Conservation (phyloP, 169 alveolate genomes). For the Plasmodium billcollinsi region DNA sequence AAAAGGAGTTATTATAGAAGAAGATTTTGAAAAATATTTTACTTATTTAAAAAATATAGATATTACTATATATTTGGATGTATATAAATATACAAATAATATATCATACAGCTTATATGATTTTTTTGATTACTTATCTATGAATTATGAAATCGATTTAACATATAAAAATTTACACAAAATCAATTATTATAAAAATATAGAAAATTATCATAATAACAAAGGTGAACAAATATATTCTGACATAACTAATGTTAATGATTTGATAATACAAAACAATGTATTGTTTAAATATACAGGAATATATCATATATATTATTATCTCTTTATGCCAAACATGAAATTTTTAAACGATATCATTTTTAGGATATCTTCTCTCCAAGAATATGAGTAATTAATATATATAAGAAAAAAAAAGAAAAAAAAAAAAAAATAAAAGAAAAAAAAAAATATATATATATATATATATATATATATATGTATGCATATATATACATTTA, state of each 20-base stretch:
- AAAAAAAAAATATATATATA: neutral
- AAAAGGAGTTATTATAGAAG: slow-evolving; percentile 40
- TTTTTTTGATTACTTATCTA: slow-evolving; percentile 55
- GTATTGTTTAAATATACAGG: slow-evolving; percentile 34
- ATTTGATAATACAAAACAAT: slow-evolving; percentile 46
- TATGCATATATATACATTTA: neutral
- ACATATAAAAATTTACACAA: slow-evolving; percentile 60
- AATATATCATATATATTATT: slow-evolving; percentile 48
- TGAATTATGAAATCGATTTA: slow-evolving; percentile 63
- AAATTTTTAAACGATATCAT: slow-evolving; percentile 45
- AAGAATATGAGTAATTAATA: slow-evolving; percentile 60
- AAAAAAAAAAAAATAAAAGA: too few species aligned
- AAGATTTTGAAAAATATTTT: slow-evolving; percentile 73
- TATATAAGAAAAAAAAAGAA: neutral
- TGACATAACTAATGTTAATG: slow-evolving; percentile 39
- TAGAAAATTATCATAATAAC: slow-evolving; percentile 39
- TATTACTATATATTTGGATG: slow-evolving; percentile 47
- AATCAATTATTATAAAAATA: slow-evolving; percentile 42
- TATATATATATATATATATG: neutral
- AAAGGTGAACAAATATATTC: slow-evolving; percentile 28
- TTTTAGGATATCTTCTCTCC: slow-evolving; percentile 43
- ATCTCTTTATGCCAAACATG: slow-evolving; percentile 40
- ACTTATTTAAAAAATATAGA: slow-evolving; percentile 55
- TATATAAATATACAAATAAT: slow-evolving; percentile 52
- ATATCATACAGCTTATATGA: slow-evolving; percentile 51